Conservation (phyloP, 768 basidiomycete genomes). For the Naematelia encephala region DNA sequence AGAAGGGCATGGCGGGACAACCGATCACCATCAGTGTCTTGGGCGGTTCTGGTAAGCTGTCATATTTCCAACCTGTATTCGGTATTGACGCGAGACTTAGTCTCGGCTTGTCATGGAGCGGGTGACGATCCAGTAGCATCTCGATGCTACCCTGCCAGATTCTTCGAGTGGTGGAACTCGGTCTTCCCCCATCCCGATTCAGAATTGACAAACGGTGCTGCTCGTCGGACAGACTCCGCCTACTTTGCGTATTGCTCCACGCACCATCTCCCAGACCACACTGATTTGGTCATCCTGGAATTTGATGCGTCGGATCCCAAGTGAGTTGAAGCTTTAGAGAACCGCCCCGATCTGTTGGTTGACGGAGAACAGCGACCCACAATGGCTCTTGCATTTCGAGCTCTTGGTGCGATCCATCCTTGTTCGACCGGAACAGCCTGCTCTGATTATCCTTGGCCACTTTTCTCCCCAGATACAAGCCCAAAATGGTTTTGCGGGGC, state of each 20-base stretch:
- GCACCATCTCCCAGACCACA: conserved; percentile 89
- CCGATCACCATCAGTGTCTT: conserved; percentile 88
- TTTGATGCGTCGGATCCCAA: conserved; percentile 85
- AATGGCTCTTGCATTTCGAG: conserved; percentile 80
- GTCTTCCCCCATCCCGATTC: conserved; percentile 98
- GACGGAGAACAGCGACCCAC: conserved; percentile 59
- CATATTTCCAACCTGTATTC: neutral
- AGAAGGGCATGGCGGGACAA: conserved; percentile 74
- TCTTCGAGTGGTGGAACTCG: conserved; percentile 96
- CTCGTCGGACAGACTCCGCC: conserved; percentile 84
- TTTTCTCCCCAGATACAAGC: conserved; percentile 82
- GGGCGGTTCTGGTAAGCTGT: conserved; percentile 74
- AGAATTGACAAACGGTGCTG: conserved; percentile 95
- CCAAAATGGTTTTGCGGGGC: conserved; percentile 77
- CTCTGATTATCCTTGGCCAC: conserved; percentile 90
- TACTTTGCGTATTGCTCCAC: conserved; percentile 93
- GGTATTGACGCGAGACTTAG: conserved; percentile 44
- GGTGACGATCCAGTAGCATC: conserved; percentile 85
- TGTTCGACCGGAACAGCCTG: conserved; percentile 81
- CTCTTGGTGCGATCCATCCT: conserved; percentile 88
- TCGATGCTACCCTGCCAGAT: conserved; percentile 80
- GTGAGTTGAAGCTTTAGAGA: conserved; percentile 56
- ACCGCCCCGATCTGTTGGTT: neutral
- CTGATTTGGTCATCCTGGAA: conserved; percentile 92
- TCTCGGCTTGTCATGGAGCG: conserved; percentile 93